A percentile compares a stretch with the other conserved stretches of the same genome.
Evolutionary conservation across 2,329 filamentous ascomycete genomes (phyloP).

Genomic region (Aureobasidium sp.): DNA sequence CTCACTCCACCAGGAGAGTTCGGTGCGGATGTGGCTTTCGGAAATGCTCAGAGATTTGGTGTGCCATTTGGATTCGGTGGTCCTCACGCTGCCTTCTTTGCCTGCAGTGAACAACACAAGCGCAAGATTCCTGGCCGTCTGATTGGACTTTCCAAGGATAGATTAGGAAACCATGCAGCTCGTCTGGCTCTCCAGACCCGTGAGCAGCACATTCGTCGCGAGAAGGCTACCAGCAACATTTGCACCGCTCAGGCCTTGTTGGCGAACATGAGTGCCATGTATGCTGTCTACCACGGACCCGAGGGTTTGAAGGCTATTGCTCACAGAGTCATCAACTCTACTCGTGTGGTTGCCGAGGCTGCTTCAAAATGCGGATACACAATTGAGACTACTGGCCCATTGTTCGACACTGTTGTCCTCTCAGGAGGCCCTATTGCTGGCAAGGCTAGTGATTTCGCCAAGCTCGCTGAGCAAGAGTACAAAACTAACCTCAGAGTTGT

Average conservation of each 20-base stretch:
- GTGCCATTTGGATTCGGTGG: slow-evolving; percentile 88
- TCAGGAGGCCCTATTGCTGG: slow-evolving; percentile 31
- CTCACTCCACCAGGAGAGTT: slow-evolving; percentile 88
- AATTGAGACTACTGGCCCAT: slow-evolving; percentile 29
- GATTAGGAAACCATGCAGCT: slow-evolving; percentile 71
- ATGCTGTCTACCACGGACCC: slow-evolving; percentile 89
- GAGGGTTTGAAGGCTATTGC: slow-evolving; percentile 75
- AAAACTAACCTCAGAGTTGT: slow-evolving; percentile 56
- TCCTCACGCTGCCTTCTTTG: slow-evolving; percentile 95
- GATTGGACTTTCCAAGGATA: slow-evolving; percentile 85
- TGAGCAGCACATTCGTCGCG: slow-evolving; percentile 91
- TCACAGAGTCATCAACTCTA: slow-evolving; percentile 60
- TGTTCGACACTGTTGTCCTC: slow-evolving; percentile 77
- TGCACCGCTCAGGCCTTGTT: slow-evolving; percentile 91
- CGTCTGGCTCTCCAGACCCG: slow-evolving; percentile 82
- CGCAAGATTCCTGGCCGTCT: slow-evolving; percentile 87
- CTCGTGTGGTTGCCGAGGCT: slow-evolving; percentile 40
- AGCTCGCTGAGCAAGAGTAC: slow-evolving; percentile 40
- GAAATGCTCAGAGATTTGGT: slow-evolving; percentile 83
- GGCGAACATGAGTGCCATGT: slow-evolving; percentile 93
- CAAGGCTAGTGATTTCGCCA: slow-evolving; percentile 39
- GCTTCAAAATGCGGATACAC: slow-evolving; percentile 49
- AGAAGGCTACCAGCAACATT: slow-evolving; percentile 96
- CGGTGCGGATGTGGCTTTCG: slow-evolving; percentile 91
- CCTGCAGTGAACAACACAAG: slow-evolving; percentile 84